Conservation (phyloP, 2,329 filamentous ascomycete species). For the Byssothecium circinans region DNA sequence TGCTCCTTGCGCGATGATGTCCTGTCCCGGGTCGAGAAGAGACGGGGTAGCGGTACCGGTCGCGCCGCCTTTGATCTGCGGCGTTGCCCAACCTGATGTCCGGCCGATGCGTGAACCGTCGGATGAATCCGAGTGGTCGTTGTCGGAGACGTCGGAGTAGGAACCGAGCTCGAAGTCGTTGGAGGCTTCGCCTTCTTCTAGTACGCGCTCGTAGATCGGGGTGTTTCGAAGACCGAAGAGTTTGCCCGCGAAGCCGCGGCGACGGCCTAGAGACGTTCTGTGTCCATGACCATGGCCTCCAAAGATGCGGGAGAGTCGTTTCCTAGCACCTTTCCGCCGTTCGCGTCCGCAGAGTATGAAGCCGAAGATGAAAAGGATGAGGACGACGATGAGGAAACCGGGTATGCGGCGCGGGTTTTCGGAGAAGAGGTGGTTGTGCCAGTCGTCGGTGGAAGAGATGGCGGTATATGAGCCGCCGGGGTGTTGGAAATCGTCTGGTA, state of each 20-base stretch:
- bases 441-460: constrained; percentile 52
- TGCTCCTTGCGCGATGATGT: constrained; percentile 33
- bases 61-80: no score
- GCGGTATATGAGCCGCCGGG: constrained; percentile 61
- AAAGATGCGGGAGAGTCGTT: constrained; percentile 55
- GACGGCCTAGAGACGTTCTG: constrained; percentile 34
- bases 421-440: constrained; percentile 65
- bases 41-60: constrained; percentile 13
- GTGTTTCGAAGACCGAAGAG: constrained; percentile 60
- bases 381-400: constrained; percentile 73
- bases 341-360: constrained; percentile 82
- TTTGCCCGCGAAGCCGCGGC: constrained; percentile 53
- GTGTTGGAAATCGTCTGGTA: constrained; percentile 79
- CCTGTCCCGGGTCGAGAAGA: constrained; percentile 25
- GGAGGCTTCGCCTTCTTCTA: constrained; percentile 73
- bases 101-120: constrained; percentile 60
- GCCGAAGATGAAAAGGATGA: constrained; percentile 68
- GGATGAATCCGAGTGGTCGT: constrained; percentile 65
- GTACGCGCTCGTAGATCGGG: constrained; percentile 73
- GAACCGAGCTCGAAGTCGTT: constrained; percentile 77
- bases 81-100: constrained; percentile 67
- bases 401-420: constrained; percentile 67
- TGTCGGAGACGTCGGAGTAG: constrained; percentile 61
- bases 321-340: constrained; percentile 62
- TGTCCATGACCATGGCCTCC: constrained; percentile 41